These are phyloP conservation scores for Coniella lustricola DNA, from an alignment of 2,329 filamentous ascomycete species.

Conservation along the genomic window DNA sequence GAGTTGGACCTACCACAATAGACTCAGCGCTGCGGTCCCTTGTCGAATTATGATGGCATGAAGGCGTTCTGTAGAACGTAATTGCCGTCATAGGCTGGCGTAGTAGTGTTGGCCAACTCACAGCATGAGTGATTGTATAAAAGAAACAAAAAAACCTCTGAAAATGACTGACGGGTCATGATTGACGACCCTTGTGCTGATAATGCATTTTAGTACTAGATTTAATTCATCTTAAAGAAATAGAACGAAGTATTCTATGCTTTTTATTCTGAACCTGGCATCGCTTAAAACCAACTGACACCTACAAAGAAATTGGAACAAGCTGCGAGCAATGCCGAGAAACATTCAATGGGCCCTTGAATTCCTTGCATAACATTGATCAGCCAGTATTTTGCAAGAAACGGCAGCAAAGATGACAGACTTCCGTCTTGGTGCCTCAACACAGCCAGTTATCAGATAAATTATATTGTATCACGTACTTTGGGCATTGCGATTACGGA, in stretches of 20 bases:
- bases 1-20: neutral
- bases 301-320: no score
- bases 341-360: neutral
- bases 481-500: neutral
- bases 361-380: no score
- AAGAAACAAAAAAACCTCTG: slow-evolving; percentile 2
- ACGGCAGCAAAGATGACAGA: no score
- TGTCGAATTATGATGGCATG: neutral
- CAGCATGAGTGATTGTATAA: slow-evolving; percentile 18
- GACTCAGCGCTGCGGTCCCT: neutral
- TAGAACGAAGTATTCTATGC: neutral
- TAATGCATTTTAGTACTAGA: slow-evolving; percentile 14
- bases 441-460: no score
- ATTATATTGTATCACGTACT: neutral
- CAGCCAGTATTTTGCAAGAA: no score
- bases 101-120: slow-evolving; percentile 10
- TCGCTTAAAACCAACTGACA: no score
- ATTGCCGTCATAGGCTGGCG: slow-evolving; percentile 9
- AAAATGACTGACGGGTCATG: slow-evolving; percentile 16
- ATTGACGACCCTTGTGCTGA: slow-evolving; percentile 13
- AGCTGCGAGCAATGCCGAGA: no score
- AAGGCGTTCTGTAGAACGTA: slow-evolving; percentile 14
- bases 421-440: no score
- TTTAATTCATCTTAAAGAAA: slow-evolving; percentile 12
- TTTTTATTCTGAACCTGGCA: neutral